Conservation (phyloP, 805 yeast genomes). For the Yamadazyma nakazawae region DNA sequence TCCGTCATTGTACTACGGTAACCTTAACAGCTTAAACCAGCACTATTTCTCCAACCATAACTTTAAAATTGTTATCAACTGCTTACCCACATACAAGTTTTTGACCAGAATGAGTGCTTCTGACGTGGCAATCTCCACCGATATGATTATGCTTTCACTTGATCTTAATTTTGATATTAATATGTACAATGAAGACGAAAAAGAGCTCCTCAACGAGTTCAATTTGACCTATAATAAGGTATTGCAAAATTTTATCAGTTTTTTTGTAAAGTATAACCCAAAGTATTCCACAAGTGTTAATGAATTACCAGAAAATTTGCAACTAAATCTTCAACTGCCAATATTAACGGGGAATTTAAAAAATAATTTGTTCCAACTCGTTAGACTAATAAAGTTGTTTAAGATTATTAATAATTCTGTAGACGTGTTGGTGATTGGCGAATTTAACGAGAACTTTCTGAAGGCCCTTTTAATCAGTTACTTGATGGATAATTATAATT, state of each 20-base stretch:
- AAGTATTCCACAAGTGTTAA: conserved; percentile 26
- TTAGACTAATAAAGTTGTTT: conserved; percentile 33
- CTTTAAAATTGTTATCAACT: conserved; percentile 38
- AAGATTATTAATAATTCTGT: conserved; percentile 29
- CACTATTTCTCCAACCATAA: conserved; percentile 20
- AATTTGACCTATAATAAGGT: conserved; percentile 28
- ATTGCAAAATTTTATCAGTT: conserved; percentile 36
- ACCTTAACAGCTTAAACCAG: conserved; percentile 9
- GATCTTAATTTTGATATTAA: conserved; percentile 30
- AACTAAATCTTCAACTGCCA: conserved; percentile 27
- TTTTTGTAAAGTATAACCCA: conserved; percentile 34
- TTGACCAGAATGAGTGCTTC: conserved; percentile 23
- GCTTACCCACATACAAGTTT: conserved; percentile 31
- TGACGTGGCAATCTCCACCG: conserved; percentile 25
- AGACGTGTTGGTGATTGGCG: conserved; percentile 29
- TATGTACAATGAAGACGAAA: conserved; percentile 17
- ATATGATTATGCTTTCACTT: conserved; percentile 34
- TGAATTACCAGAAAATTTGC: conserved; percentile 24
- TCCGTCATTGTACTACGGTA: conserved; percentile 21
- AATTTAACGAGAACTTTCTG: conserved; percentile 25
- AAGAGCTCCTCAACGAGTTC: conserved; percentile 23
- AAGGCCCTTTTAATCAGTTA: conserved; percentile 34
- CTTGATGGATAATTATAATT: conserved; percentile 39
- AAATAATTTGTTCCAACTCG: conserved; percentile 33
- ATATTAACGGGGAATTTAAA: conserved; percentile 37